Evolutionary conservation across 306 rosid genomes (phyloP).

Genomic region (Canavalia gladiata): DNA sequence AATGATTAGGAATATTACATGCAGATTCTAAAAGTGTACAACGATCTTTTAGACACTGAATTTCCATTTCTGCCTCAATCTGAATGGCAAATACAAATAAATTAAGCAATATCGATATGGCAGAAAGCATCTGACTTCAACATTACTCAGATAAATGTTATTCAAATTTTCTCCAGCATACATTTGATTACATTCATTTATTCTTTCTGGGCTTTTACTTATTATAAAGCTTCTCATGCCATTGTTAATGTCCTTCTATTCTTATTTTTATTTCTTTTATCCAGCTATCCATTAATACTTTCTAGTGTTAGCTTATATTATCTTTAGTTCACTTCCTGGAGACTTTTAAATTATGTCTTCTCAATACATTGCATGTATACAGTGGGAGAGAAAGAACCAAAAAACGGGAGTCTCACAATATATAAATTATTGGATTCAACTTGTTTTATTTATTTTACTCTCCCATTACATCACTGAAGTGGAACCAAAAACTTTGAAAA

Average conservation of each 20-base stretch:
- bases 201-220: conserved; percentile 24
- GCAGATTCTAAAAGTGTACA: conserved; percentile 53
- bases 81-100: conserved; percentile 49
- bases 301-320: neutral
- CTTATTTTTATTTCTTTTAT: conserved; percentile 19
- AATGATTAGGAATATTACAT: conserved; percentile 48
- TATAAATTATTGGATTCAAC: neutral
- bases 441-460: conserved; percentile 27
- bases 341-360: neutral
- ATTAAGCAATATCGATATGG: conserved; percentile 9
- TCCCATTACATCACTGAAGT: conserved; percentile 10
- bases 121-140: conserved; percentile 24
- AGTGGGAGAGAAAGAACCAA: conserved; percentile 18
- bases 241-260: neutral
- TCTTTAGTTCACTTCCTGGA: conserved; percentile 8
- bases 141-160: neutral
- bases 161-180: conserved; percentile 28
- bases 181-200: conserved; percentile 31
- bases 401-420: neutral
- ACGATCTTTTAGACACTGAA: conserved; percentile 65
- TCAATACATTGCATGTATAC: conserved; percentile 16
- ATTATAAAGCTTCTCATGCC: conserved; percentile 24
- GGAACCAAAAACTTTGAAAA: conserved; percentile 7
- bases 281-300: conserved; percentile 15
- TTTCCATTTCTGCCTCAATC: conserved; percentile 70